A percentile compares a stretch with the other conserved stretches of the same genome.
Conservation (phyloP, 345 rosid species). For the Physaria fendleri region DNA sequence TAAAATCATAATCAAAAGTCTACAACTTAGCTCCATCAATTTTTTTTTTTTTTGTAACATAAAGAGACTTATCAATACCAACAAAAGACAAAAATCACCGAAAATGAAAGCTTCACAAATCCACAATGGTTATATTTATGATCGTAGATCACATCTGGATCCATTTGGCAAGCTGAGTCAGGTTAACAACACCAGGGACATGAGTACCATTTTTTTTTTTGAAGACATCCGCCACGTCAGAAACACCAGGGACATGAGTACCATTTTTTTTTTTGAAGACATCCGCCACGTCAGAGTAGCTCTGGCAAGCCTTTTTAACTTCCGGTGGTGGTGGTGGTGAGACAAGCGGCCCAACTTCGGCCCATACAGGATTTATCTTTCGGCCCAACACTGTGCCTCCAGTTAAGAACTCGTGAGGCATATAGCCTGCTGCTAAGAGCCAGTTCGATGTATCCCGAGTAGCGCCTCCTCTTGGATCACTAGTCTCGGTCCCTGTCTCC, state of each 20-base stretch:
- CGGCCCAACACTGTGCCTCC: slow-evolving; percentile 55
- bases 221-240: slow-evolving; percentile 62
- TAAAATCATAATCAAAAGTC: background rate
- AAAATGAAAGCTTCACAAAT: background rate
- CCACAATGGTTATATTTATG: background rate
- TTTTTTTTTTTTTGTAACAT: background rate
- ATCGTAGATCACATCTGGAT: slow-evolving; percentile 37
- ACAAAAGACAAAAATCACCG: background rate
- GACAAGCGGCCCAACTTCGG: slow-evolving; percentile 24
- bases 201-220: slow-evolving; percentile 53
- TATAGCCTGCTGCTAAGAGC: slow-evolving; percentile 64
- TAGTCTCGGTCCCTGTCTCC: slow-evolving; percentile 41
- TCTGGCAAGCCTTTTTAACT: slow-evolving; percentile 25
- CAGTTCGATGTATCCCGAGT: slow-evolving; percentile 23
- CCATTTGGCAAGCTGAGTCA: slow-evolving; percentile 65
- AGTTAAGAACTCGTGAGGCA: slow-evolving; percentile 63
- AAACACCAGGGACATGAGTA: slow-evolving; percentile 55
- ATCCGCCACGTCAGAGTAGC: slow-evolving; percentile 59
- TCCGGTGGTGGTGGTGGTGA: slow-evolving; percentile 21
- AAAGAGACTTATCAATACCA: background rate
- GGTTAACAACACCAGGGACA: slow-evolving; percentile 65
- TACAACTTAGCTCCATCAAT: background rate
- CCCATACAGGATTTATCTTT: slow-evolving; percentile 34
- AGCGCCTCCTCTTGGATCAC: background rate
- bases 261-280: slow-evolving; percentile 48